Evolutionary conservation across 179 eudicot genomes (phyloP).

Genomic region (Sideroxylon spinosum): DNA sequence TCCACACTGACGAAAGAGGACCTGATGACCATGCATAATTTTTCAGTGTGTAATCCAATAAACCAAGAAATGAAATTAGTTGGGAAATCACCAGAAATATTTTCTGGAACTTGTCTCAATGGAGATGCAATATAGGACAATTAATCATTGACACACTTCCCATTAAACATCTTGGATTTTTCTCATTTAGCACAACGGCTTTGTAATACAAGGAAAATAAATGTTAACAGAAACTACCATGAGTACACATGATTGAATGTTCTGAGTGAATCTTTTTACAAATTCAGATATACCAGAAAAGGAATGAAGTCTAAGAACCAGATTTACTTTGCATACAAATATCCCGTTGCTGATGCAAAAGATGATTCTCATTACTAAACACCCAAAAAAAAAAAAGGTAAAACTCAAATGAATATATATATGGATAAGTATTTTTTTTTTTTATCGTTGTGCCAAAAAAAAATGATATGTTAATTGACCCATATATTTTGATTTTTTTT

Average conservation of each 20-base stretch:
- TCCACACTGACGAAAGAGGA: constrained; percentile 97
- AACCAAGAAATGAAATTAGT: constrained; percentile 7
- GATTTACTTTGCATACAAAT: neutral
- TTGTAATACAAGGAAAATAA: neutral
- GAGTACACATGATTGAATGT: neutral
- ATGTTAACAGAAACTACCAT: neutral
- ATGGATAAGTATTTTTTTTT: no score
- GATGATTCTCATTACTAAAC: neutral
- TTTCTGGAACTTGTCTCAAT: neutral
- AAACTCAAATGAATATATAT: no score
- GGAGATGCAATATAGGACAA: neutral
- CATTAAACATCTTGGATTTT: neutral
- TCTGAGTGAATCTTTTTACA: neutral
- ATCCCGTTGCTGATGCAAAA: neutral
- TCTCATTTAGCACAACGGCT: neutral
- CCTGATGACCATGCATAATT: constrained; percentile 43
- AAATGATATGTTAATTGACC: no score
- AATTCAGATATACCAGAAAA: neutral
- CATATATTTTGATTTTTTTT: no score
- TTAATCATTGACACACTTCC: neutral
- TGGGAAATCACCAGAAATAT: neutral
- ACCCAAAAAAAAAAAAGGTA: no score
- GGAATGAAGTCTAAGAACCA: neutral
- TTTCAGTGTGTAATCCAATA: constrained; percentile 1
- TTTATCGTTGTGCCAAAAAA: no score